Evolutionary conservation across 1,284 basidiomycete species (phyloP).

Genomic region (Coniferiporia weirii): DNA sequence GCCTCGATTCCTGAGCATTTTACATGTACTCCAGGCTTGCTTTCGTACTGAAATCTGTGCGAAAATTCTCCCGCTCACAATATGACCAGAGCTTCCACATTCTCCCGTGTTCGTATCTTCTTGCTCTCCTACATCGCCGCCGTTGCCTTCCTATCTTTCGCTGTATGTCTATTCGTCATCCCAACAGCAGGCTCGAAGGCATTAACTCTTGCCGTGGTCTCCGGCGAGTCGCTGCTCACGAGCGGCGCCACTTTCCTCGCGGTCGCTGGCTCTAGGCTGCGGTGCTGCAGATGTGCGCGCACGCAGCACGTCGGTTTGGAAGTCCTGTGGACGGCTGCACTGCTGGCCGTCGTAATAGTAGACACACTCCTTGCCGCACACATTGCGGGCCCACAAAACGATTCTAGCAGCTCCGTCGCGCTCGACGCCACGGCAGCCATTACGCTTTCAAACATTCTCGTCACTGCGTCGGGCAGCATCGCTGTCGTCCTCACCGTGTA

Average conservation of each 20-base stretch:
- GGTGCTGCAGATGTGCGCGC: background rate
- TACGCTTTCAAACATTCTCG: background rate
- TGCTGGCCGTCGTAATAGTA: background rate
- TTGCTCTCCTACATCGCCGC: background rate
- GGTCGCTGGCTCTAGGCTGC: background rate
- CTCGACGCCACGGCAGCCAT: background rate
- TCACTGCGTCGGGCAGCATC: background rate
- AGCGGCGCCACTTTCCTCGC: background rate
- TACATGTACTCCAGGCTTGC: background rate
- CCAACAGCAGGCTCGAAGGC: background rate
- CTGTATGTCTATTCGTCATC: slow-evolving; percentile 5
- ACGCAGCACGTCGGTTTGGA: slow-evolving; percentile 6
- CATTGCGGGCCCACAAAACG: background rate
- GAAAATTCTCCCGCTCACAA: background rate
- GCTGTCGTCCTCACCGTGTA: background rate
- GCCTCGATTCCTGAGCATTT: too few relatives aligned
- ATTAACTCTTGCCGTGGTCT: background rate
- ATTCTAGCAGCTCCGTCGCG: background rate
- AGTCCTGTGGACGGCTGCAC: background rate
- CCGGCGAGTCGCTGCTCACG: background rate
- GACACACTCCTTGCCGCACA: background rate
- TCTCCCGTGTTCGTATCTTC: background rate
- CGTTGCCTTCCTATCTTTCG: slow-evolving; percentile 3
- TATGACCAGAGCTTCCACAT: background rate
- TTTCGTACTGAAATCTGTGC: background rate